Evolutionary conservation across 2,329 filamentous ascomycete genomes (phyloP), one percentile per base, ranked within the genome.

Genomic region (Gremmenia infestans): DNA sequence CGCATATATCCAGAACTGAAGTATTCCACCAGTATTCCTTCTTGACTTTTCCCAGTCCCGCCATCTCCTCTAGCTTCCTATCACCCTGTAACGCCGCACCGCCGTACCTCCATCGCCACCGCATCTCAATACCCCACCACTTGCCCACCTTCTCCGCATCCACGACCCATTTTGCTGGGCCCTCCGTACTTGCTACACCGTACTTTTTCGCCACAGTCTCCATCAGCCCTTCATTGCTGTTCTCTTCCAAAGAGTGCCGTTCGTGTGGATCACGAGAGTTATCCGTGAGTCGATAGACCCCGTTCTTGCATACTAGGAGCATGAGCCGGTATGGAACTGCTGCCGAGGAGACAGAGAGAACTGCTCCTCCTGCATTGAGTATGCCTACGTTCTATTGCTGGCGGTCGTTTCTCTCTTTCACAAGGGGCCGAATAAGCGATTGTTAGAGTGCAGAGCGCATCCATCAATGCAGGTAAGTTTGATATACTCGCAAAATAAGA

Each of bases 371-470:
- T 1, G 66, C 65, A 46, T 68, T 68, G 36, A 68, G 56, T 25
- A 65, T 58, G 28, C 60, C 64, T 47, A 68, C 61, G 53, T 67
- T 65, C 59, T 61, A 67, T 28, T 56, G 57, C 45, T 42, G 71
- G 3, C 71, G 69, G 6, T 69, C 68, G 48, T 70, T 67, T 17
- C 72, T 64, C 14, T 65, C 56, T 15, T 67, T 49, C 37, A 71
- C 66, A 54, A 71, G 73, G 1, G 73, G 72, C 8, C 75, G 71
- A 50, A 77, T 71, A n/a, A 77, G 67, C 0, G 74, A 76, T 59
- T 77, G 75, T 19, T 7, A 28, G 7, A 28, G 25, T 28, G 28
- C 8, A 28, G 28, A 2, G 28, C 8, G 8, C 7, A 28, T 28
- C 28, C 28, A 9, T 8, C 8, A 28, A 28, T 9, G 28, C 2